Evolutionary conservation across 495 filamentous ascomycete species (phyloP).

Genomic region (Penicillium pulvis): DNA sequence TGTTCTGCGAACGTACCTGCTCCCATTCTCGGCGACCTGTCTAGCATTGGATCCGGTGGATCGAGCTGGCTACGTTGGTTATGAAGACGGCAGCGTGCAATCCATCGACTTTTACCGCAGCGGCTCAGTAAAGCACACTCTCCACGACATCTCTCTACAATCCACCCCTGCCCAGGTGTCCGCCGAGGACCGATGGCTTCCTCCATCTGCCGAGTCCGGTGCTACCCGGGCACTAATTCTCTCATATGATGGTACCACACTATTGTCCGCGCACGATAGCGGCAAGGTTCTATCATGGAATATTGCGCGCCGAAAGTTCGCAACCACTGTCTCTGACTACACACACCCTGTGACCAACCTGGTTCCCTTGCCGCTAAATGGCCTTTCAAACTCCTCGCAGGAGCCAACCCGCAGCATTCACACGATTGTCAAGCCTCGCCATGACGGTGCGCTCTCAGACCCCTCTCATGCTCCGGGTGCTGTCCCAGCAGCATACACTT

Average conservation of each 20-base stretch:
- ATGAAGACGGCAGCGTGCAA: conserved; percentile 82
- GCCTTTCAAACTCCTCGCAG: conserved; percentile 48
- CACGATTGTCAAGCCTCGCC: conserved; percentile 71
- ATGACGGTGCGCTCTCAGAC: conserved; percentile 46
- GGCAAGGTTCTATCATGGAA: conserved; percentile 84
- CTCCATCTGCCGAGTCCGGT: conserved; percentile 61
- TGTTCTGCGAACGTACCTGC: conserved; percentile 74
- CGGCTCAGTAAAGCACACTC: conserved; percentile 47
- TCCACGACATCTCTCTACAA: conserved; percentile 57
- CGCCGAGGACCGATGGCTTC: conserved; percentile 59
- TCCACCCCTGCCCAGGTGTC: conserved; percentile 61
- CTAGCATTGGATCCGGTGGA: conserved; percentile 80
- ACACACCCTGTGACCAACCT: conserved; percentile 81
- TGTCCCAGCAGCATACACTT: conserved; percentile 68
- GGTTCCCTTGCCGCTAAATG: conserved; percentile 61
- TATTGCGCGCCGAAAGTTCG: conserved; percentile 63
- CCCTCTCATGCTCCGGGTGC: conserved; percentile 44
- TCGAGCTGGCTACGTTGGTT: conserved; percentile 77
- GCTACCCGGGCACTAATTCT: conserved; percentile 63
- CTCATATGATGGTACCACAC: conserved; percentile 77
- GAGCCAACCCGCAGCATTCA: conserved; percentile 53
- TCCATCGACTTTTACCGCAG: conserved; percentile 74
- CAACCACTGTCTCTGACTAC: conserved; percentile 63
- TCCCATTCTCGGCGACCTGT: conserved; percentile 70
- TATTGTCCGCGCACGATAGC: conserved; percentile 79